A percentile compares a stretch with the other conserved stretches of the same genome.
phyloP scores from a whole-genome alignment of 192 early-diverging fungal species.

The Coemansia sp. region DNA sequence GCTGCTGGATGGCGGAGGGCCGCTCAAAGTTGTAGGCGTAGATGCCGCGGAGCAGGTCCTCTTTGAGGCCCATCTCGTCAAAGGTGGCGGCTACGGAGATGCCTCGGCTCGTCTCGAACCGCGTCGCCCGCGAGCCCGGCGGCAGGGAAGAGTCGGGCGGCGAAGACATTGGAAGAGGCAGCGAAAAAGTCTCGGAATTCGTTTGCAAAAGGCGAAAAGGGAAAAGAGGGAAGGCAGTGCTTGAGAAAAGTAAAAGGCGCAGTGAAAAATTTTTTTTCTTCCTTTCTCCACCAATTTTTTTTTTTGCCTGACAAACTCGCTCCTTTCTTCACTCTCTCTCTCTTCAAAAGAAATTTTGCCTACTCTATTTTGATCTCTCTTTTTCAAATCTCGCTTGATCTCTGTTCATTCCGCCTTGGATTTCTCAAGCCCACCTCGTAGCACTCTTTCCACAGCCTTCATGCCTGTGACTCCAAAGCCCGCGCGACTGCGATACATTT shows the following conservation, averaged over 20 bases:
- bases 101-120: conserved; percentile 75
- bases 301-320: too few species aligned
- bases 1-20: conserved; percentile 98
- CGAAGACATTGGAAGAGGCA: background rate
- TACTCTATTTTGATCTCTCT: background rate
- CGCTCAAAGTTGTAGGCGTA: conserved; percentile 99
- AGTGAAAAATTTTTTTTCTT: background rate
- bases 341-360: background rate
- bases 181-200: background rate
- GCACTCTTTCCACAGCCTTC: conserved; percentile 13
- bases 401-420: background rate
- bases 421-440: background rate
- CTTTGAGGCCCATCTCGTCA: conserved; percentile 95
- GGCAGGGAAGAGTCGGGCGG: background rate
- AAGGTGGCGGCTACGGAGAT: conserved; percentile 86
- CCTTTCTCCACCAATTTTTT: too few species aligned
- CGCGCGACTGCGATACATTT: conserved; percentile 20
- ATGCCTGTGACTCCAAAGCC: conserved; percentile 17
- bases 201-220: background rate
- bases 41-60: conserved; percentile 93
- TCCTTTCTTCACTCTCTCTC: background rate
- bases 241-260: background rate
- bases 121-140: conserved; percentile 3
- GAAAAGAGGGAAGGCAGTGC: background rate
- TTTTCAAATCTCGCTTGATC: background rate